A percentile compares a stretch with the other conserved stretches of the same genome.
These are phyloP conservation scores for Pichia sp. DNA, from an alignment of 1,139 yeast species.

Conservation along the genomic window DNA sequence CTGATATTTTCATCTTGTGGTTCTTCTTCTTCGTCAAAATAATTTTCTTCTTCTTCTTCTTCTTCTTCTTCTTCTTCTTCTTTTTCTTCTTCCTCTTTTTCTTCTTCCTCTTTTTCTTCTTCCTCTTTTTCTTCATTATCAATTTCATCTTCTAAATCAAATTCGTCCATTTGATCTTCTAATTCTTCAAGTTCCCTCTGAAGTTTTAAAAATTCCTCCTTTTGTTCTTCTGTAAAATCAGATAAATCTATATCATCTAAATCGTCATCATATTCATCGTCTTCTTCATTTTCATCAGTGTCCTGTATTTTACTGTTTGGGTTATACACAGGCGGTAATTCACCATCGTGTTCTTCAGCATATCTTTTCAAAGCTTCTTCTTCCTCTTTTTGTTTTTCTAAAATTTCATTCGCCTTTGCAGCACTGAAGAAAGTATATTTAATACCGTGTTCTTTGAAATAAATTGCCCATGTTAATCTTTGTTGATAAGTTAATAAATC, in stretches of 20 bases:
- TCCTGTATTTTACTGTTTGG: constrained; percentile 52
- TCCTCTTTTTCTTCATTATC: constrained; percentile 23
- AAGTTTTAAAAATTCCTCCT: constrained; percentile 22
- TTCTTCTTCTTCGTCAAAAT: constrained; percentile 28
- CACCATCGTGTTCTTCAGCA: constrained; percentile 34
- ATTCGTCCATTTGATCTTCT: constrained; percentile 25
- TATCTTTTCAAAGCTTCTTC: constrained; percentile 24
- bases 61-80: constrained; percentile 14
- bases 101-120: constrained; percentile 19
- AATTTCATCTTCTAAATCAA: constrained; percentile 13
- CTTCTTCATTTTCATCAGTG: constrained; percentile 53
- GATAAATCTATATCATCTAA: constrained; percentile 19
- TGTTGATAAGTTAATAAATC: constrained; percentile 77
- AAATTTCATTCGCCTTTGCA: constrained; percentile 64
- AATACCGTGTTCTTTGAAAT: constrained; percentile 62
- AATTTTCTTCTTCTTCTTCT: constrained; percentile 19
- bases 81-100: constrained; percentile 11
- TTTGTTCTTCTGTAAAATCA: constrained; percentile 34
- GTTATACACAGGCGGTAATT: constrained; percentile 39
- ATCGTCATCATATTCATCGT: constrained; percentile 11
- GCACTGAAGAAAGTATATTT: constrained; percentile 93
- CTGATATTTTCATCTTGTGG: constrained; percentile 30
- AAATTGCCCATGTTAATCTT: constrained; percentile 81
- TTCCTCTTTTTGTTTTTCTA: constrained; percentile 54
- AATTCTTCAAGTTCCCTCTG: constrained; percentile 29